phyloP scores from a whole-genome alignment of 139 green algal genomes.

The Auxenochlorella pyrenoidosa region DNA sequence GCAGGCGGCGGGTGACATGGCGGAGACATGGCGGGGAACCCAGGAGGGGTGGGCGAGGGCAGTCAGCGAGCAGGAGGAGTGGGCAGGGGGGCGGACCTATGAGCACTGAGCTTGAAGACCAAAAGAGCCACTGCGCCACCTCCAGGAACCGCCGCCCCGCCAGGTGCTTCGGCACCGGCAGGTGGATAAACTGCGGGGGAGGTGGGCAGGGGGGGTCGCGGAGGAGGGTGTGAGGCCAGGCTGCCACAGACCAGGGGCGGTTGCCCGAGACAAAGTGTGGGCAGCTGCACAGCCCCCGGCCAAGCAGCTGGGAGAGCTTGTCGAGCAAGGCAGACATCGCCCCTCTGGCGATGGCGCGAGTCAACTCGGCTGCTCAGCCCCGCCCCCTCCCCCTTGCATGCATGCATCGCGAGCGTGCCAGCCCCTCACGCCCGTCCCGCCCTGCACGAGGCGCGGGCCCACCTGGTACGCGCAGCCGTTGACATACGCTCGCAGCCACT shows the following conservation, averaged over 20 bases:
- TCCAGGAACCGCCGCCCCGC: conserved; percentile 42
- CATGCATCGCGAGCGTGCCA: neutral
- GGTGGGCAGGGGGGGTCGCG: neutral
- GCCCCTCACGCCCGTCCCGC: neutral
- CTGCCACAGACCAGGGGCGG: too few relatives aligned
- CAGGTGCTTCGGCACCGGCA: conserved; percentile 32
- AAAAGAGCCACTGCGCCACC: conserved; percentile 59
- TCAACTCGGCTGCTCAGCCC: too few relatives aligned
- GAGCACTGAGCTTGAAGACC: conserved; percentile 49
- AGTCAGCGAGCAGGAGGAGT: neutral
- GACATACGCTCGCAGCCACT: conserved; percentile 84
- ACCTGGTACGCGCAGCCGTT: conserved; percentile 73
- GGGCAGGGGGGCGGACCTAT: conserved; percentile 41
- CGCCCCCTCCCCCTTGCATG: too few relatives aligned
- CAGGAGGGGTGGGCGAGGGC: too few relatives aligned
- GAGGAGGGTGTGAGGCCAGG: too few relatives aligned
- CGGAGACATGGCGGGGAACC: neutral
- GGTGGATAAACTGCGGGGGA: conserved; percentile 19
- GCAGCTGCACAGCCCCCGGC: too few relatives aligned
- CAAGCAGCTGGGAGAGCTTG: too few relatives aligned
- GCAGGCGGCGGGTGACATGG: neutral
- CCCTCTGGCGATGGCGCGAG: too few relatives aligned
- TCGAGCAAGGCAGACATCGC: too few relatives aligned
- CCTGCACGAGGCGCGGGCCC: conserved; percentile 1
- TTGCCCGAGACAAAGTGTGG: too few relatives aligned